Conservation (phyloP, 441 rosid species). For the Kokia cookei region DNA sequence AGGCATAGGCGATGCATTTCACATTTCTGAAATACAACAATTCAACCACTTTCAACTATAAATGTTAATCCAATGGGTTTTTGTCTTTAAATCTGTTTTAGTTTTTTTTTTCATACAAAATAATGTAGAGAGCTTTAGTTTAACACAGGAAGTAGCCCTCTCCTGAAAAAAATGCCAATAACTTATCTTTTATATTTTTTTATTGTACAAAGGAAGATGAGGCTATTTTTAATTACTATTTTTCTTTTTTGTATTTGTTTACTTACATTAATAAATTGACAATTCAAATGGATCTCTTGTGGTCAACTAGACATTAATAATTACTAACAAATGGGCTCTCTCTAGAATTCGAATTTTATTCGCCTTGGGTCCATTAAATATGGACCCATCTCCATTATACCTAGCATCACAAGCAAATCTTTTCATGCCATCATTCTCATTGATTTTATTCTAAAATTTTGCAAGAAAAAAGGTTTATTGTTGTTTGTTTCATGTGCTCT, state of each 20-base stretch:
- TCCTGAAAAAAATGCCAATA: constrained; percentile 27
- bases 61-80: neutral
- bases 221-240: constrained; percentile 29
- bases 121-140: neutral
- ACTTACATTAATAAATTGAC: constrained; percentile 11
- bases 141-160: constrained; percentile 11
- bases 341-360: constrained; percentile 6
- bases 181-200: constrained; percentile 2
- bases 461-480: neutral
- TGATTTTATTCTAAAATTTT: neutral
- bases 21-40: constrained; percentile 34
- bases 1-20: constrained; percentile 78
- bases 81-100: constrained; percentile 19
- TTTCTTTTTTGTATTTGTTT: neutral
- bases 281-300: constrained; percentile 17
- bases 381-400: constrained; percentile 25
- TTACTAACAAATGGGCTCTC: constrained; percentile 22
- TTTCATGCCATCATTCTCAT: constrained; percentile 12
- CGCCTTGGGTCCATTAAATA: constrained; percentile 20
- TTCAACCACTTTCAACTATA: neutral
- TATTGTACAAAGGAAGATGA: constrained; percentile 43
- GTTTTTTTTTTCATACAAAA: constrained; percentile 13
- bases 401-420: constrained; percentile 12
- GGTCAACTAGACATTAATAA: constrained; percentile 11
- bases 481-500: constrained; percentile 14